phyloP scores from a whole-genome alignment of 2,329 filamentous ascomycete species.

The Alternaria solani region DNA sequence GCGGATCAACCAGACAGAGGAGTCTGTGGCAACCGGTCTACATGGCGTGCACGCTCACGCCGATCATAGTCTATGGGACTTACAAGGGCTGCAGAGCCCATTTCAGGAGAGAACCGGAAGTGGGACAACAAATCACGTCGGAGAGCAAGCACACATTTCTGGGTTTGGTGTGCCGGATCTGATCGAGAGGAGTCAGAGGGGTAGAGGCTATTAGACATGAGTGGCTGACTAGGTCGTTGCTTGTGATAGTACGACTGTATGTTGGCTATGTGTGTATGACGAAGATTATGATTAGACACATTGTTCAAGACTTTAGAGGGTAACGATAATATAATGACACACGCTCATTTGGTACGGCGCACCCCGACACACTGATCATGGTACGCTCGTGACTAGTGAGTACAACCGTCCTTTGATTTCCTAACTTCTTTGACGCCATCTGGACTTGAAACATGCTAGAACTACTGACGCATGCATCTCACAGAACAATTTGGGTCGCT shows the following conservation, averaged over 20 bases:
- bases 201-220: conserved; percentile 19
- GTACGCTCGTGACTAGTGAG: not conserved
- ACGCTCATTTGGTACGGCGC: not conserved
- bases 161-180: conserved; percentile 27
- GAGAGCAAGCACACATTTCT: conserved; percentile 13
- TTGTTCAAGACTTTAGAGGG: not conserved
- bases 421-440: not conserved
- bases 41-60: conserved; percentile 17
- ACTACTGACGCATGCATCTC: not conserved
- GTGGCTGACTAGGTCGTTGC: not conserved
- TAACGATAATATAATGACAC: not conserved
- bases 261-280: conserved; percentile 3
- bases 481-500: not conserved
- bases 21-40: conserved; percentile 22
- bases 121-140: conserved; percentile 6
- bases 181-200: conserved; percentile 33
- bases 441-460: not conserved
- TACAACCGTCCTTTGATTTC: not conserved
- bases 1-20: conserved; percentile 6
- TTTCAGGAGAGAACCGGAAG: conserved; percentile 39
- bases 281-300: not conserved
- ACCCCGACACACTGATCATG: not conserved
- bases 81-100: conserved; percentile 38
- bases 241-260: conserved; percentile 1
- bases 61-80: conserved; percentile 34